Evolutionary conservation across 1,284 basidiomycete species (phyloP).

Genomic region (Volvariella surrecta): DNA sequence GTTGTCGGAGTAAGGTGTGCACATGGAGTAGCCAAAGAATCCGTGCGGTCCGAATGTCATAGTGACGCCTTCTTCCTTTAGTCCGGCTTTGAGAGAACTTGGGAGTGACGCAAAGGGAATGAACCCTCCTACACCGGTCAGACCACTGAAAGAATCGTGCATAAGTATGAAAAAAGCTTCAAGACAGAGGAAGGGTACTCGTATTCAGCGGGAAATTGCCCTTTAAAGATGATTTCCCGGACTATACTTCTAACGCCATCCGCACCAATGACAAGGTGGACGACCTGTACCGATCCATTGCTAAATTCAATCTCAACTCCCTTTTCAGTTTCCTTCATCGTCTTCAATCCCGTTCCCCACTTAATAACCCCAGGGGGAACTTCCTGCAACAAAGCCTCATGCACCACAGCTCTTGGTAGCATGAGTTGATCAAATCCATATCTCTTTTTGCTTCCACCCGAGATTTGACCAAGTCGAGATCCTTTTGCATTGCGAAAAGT

Average conservation of each 20-base stretch:
- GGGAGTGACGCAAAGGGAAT: constrained; percentile 22
- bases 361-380: constrained; percentile 7
- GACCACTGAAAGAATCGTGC: constrained; percentile 19
- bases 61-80: constrained; percentile 20
- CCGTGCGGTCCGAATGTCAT: constrained; percentile 29
- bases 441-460: constrained; percentile 17
- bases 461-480: constrained; percentile 17
- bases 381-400: constrained; percentile 20
- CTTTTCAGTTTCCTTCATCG: constrained; percentile 18
- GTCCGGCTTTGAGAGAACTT: constrained; percentile 15
- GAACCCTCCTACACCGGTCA: constrained; percentile 27
- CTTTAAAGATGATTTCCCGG: constrained; percentile 21
- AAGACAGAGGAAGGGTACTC: constrained; percentile 21
- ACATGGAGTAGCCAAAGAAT: constrained; percentile 27
- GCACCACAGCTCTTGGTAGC: constrained; percentile 23
- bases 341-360: constrained; percentile 21
- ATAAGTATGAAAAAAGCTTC: too few species aligned
- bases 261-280: constrained; percentile 30
- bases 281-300: constrained; percentile 22
- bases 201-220: constrained; percentile 21
- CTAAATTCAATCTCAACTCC: constrained; percentile 20
- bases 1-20: constrained; percentile 11
- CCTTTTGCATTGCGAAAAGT: constrained; percentile 26
- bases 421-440: constrained; percentile 24
- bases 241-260: constrained; percentile 29